A percentile compares a stretch with the other conserved stretches of the same genome.
These are phyloP conservation scores for Xerocomellus amylosporus DNA, from an alignment of 768 basidiomycete genomes.

Conservation along the genomic window DNA sequence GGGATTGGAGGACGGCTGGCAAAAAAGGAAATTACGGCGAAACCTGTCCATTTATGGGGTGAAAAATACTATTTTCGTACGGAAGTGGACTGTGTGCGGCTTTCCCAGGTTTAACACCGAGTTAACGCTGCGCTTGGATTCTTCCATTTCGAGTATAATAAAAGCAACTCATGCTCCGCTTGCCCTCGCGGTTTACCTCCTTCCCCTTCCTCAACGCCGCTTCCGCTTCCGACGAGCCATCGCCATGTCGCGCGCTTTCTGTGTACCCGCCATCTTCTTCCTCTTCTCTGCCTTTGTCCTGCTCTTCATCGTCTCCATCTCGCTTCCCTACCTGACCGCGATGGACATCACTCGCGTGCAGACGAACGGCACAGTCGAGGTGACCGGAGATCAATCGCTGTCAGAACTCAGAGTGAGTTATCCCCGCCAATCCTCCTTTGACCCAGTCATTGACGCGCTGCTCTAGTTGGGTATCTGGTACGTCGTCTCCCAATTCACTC, in stretches of 20 bases:
- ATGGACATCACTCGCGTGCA: slow-evolving; percentile 65
- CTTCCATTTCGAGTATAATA: slow-evolving; percentile 17
- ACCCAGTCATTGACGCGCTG: neutral
- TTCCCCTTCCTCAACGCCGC: slow-evolving; percentile 5
- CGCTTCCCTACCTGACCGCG: slow-evolving; percentile 63
- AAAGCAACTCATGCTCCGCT: slow-evolving; percentile 6
- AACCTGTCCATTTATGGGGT: too few relatives aligned
- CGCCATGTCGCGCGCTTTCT: slow-evolving; percentile 49
- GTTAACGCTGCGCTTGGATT: neutral
- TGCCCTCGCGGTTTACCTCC: neutral
- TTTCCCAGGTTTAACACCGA: slow-evolving; percentile 1
- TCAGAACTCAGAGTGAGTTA: slow-evolving; percentile 54
- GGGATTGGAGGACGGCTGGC: too few relatives aligned
- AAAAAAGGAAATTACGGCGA: too few relatives aligned
- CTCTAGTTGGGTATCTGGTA: slow-evolving; percentile 72
- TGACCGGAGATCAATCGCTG: slow-evolving; percentile 28
- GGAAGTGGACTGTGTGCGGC: slow-evolving; percentile 2
- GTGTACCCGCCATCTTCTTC: slow-evolving; percentile 58
- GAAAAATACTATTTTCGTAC: neutral
- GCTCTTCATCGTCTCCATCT: slow-evolving; percentile 65
- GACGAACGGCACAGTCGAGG: slow-evolving; percentile 36
- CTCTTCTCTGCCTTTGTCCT: slow-evolving; percentile 63
- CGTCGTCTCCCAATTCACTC: slow-evolving; percentile 6
- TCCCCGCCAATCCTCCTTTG: neutral
- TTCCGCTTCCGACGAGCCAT: neutral